A percentile compares a stretch with the other conserved stretches of the same genome.
These are phyloP conservation scores for Phytophthora sojae DNA, from an alignment of 352 stramenopile genomes.

Conservation along the genomic window DNA sequence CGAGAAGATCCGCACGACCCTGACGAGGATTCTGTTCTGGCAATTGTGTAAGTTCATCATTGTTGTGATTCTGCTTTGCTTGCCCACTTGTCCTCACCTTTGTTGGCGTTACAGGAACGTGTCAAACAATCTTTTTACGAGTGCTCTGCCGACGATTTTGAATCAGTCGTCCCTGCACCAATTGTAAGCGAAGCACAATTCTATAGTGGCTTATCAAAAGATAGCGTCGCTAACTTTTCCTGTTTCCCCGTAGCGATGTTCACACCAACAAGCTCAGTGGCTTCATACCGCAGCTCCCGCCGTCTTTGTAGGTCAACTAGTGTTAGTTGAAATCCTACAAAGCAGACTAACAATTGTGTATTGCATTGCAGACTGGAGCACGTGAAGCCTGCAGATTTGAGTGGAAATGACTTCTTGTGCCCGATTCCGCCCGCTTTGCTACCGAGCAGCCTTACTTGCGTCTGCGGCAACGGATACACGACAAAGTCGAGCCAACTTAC, in stretches of 20 bases:
- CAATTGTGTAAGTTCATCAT: conserved; percentile 47
- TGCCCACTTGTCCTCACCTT: background rate
- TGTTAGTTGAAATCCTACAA: background rate
- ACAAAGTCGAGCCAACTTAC: conserved; percentile 3
- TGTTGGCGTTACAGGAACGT: conserved; percentile 41
- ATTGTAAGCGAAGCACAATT: conserved; percentile 42
- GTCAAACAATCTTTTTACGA: conserved; percentile 55
- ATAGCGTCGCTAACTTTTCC: conserved; percentile 1
- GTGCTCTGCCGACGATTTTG: conserved; percentile 47
- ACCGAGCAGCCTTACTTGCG: conserved; percentile 37
- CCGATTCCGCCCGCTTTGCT: conserved; percentile 22
- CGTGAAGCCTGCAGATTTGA: conserved; percentile 24
- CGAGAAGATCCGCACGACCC: conserved; percentile 60
- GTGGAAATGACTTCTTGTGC: conserved; percentile 29
- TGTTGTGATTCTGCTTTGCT: background rate
- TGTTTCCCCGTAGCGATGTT: conserved; percentile 37
- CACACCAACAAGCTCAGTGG: conserved; percentile 43
- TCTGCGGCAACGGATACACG: conserved; percentile 41
- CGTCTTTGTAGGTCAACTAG: conserved; percentile 34
- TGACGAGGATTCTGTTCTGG: conserved; percentile 51
- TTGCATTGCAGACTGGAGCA: conserved; percentile 18
- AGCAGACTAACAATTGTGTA: background rate
- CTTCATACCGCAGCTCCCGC: conserved; percentile 35
- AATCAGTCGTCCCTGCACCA: conserved; percentile 52
- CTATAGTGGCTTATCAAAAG: background rate